phyloP scores from a whole-genome alignment of 2,329 filamentous ascomycete genomes.

The Thielaviopsis euricoi region DNA sequence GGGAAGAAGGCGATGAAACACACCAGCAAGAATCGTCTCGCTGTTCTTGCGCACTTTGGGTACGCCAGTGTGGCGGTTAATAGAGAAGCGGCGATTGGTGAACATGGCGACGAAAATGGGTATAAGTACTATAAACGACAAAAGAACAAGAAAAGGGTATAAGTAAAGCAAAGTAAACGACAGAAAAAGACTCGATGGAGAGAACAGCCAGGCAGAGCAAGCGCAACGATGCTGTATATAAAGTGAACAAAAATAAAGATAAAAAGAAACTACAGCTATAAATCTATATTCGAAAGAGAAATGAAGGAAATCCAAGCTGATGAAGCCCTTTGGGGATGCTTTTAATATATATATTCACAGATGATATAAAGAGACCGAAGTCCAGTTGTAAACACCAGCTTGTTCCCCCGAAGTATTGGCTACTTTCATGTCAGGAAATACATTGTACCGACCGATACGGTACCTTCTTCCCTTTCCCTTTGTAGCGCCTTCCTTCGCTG shows the following conservation, averaged over 20 bases:
- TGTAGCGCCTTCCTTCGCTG: neutral
- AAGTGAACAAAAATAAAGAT: neutral
- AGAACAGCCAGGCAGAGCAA: neutral
- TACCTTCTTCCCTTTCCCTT: neutral
- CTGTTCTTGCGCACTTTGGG: constrained; percentile 26
- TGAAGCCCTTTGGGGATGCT: too few species aligned
- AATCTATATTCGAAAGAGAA: neutral
- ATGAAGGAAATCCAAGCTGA: too few species aligned
- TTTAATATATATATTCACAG: too few species aligned
- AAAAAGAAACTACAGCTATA: too few species aligned
- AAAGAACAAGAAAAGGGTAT: neutral
- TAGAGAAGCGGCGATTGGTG: constrained; percentile 43
- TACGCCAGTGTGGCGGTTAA: constrained; percentile 48
- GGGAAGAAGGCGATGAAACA: neutral
- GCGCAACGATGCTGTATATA: too few species aligned
- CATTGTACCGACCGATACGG: too few species aligned
- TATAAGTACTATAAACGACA: neutral
- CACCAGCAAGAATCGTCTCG: constrained; percentile 10
- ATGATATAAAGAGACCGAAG: too few species aligned
- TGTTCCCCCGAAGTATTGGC: too few species aligned
- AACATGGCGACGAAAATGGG: constrained; percentile 26
- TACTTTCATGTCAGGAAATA: too few species aligned
- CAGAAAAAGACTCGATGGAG: neutral
- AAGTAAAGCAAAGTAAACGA: neutral
- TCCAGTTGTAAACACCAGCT: too few species aligned